A percentile compares a stretch with the other conserved stretches of the same genome.
Evolutionary conservation across 176 grass and related monocot species (phyloP).

Genomic region (Eragrostis curvula): DNA sequence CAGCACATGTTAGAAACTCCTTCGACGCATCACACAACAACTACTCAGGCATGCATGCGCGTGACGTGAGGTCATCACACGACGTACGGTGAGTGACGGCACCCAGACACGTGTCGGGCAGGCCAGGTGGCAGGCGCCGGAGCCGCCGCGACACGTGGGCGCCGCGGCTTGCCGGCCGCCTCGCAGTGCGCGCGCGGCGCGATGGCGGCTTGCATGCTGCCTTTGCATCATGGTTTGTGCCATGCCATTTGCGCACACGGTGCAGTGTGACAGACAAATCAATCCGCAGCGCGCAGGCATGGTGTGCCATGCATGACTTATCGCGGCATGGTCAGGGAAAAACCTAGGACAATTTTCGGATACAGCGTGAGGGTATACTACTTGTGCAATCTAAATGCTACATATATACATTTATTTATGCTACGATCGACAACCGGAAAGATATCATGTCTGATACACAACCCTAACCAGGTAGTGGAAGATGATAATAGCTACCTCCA

Average conservation of each 20-base stretch:
- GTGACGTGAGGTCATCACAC: background rate
- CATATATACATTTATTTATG: too few relatives aligned
- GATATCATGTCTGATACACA: too few relatives aligned
- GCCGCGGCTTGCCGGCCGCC: background rate
- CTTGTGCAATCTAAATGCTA: too few relatives aligned
- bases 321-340: background rate
- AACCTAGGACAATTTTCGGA: background rate
- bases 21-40: too few relatives aligned
- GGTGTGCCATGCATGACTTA: background rate
- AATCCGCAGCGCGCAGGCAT: background rate
- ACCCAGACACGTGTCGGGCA: background rate
- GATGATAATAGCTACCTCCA: too few relatives aligned
- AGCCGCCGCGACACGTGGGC: background rate
- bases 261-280: background rate
- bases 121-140: background rate
- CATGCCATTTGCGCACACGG: background rate
- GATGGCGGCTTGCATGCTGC: background rate
- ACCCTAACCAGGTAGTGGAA: too few relatives aligned
- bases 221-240: background rate
- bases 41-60: too few relatives aligned
- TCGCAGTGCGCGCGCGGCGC: background rate
- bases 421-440: too few relatives aligned
- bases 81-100: too few relatives aligned
- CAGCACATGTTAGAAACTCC: too few relatives aligned
- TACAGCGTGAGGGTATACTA: too few relatives aligned